phyloP scores from a whole-genome alignment of 139 green algal species.

The Coelastrella sp. region DNA sequence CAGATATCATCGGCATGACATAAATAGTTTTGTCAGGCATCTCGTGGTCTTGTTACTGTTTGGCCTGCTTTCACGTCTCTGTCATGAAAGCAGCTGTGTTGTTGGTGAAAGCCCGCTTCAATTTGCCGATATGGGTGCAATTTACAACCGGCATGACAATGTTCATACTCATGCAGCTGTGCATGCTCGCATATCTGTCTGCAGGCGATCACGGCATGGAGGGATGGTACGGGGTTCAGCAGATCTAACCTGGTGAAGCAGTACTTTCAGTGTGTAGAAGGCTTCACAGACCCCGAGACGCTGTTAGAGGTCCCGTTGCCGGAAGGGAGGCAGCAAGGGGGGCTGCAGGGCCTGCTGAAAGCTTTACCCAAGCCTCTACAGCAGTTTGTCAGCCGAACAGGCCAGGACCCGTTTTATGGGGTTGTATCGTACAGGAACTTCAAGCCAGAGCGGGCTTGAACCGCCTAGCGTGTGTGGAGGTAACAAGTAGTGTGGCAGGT shows the following conservation, averaged over 20 bases:
- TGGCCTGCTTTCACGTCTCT: too few species aligned
- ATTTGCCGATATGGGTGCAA: too few species aligned
- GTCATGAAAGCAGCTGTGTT: too few species aligned
- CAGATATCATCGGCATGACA: too few species aligned
- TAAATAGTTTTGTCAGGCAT: too few species aligned
- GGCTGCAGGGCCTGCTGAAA: constrained; percentile 7
- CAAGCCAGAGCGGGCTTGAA: constrained; percentile 22
- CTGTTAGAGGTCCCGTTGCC: constrained; percentile 64
- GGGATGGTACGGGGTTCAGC: constrained; percentile 77
- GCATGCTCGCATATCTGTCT: background rate
- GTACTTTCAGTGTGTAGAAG: constrained; percentile 80
- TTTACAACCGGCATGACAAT: background rate
- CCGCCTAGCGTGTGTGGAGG: background rate
- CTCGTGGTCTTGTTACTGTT: too few species aligned
- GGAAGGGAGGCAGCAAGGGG: constrained; percentile 13
- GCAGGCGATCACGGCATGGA: constrained; percentile 83
- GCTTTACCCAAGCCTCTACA: constrained; percentile 39
- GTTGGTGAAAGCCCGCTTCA: too few species aligned
- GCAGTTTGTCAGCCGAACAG: constrained; percentile 39
- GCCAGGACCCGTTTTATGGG: constrained; percentile 85
- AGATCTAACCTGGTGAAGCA: constrained; percentile 79
- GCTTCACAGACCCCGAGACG: constrained; percentile 78
- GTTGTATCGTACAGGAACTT: constrained; percentile 75
- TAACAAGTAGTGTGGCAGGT: background rate
- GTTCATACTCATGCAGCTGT: background rate